Base-by-base conservation (phyloP, 441 rosid species). In the Brassica hybrid region DNA sequence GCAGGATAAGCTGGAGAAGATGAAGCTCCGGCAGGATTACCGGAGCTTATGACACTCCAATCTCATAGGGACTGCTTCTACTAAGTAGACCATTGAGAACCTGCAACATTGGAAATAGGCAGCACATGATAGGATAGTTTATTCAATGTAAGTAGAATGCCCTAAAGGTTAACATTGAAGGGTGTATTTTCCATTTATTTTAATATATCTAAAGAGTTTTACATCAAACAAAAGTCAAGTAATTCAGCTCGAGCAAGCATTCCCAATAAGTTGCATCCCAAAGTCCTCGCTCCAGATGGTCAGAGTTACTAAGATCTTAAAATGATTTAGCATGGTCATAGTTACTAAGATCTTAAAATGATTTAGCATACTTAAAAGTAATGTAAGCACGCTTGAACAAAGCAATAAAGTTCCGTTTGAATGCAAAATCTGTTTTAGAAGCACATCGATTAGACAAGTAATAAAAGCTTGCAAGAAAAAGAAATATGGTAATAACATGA, bases 181-280 rank as follows among this genome's bases (percentile, higher is more conserved):
- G 27, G 27, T 25, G 27, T 25, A 25, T 25, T 25, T 25, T 25
- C 4, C 27, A 25, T 25, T 0, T 25, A 25, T 25, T 3, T 66
- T 65, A 59, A 21, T 65, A 59, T 77, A 77, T 61, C 52, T 62
- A 69, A 18, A 16, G 66, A 58, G 61, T 56, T 64, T 75, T 65
- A 57, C 19, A 71, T 58, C 14, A 32, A 66, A 27, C 1, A 18
- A 65, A 59, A 72, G 41, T 25, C 30, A 77, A 58, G 67, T 57
- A 11, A 65, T 72, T 65, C 21, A 77, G 6, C 75, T 71, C 18
- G 30, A 71, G 52, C 38, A 76, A 76, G 60, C 23, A 23, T 63
- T 71, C 38, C 66, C 66, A 52, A 70, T 17, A 76, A 25, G 80
- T 63, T 76, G 60, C 66, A 76, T 30, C 50, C 71, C 71, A 76